These are phyloP conservation scores for Ustilago shanxiensis DNA, from an alignment of 1,284 basidiomycete species.

Conservation along the genomic window DNA sequence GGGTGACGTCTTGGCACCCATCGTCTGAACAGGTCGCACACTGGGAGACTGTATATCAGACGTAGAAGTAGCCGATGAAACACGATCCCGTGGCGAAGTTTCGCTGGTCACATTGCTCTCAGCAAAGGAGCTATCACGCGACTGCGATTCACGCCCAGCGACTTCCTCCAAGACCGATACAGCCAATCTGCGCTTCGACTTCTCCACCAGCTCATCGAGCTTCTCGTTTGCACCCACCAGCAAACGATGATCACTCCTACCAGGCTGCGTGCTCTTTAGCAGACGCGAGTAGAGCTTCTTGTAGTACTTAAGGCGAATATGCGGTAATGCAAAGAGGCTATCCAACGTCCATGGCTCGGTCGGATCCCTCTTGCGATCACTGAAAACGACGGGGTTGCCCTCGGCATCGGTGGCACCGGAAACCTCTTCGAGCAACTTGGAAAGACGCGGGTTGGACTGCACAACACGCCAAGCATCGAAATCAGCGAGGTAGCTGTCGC, in stretches of 20 bases:
- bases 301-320: constrained; percentile 88
- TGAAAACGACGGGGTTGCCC: constrained; percentile 49
- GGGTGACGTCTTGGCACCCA: constrained; percentile 21
- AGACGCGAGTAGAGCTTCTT: constrained; percentile 88
- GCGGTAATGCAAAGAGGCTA: constrained; percentile 86
- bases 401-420: constrained; percentile 71
- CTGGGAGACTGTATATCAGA: constrained; percentile 41
- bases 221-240: constrained; percentile 84
- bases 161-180: constrained; percentile 54
- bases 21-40: constrained; percentile 23
- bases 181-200: constrained; percentile 71
- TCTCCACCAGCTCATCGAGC: constrained; percentile 80
- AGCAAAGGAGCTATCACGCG: constrained; percentile 51
- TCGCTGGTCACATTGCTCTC: constrained; percentile 52
- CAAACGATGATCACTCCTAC: constrained; percentile 86
- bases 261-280: constrained; percentile 87
- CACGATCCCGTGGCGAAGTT: constrained; percentile 42
- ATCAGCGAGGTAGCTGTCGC: constrained; percentile 79
- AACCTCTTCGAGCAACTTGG: constrained; percentile 79
- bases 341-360: constrained; percentile 82
- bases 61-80: constrained; percentile 57
- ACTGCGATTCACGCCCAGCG: constrained; percentile 43
- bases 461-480: constrained; percentile 88
- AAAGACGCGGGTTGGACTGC: constrained; percentile 80
- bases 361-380: constrained; percentile 52